Percentiles rank a stretch among this genome's conserved stretches.
These are phyloP conservation scores for Leccinum boreale DNA, from an alignment of 768 basidiomycete genomes.

Conservation along the genomic window DNA sequence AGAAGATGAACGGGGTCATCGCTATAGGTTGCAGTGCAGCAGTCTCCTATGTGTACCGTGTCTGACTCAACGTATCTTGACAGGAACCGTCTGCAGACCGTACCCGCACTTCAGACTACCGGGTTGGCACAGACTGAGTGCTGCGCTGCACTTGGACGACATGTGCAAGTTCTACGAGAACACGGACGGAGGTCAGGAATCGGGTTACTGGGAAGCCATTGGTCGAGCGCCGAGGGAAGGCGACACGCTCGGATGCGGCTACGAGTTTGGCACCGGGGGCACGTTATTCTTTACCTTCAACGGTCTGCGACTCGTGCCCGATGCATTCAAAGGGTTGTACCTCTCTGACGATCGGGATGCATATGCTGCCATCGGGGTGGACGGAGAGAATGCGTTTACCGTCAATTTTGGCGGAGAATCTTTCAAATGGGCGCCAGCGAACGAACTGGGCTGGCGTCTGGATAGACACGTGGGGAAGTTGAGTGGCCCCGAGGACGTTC, in stretches of 20 bases:
- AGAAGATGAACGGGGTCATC: constrained; percentile 54
- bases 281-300: constrained; percentile 57
- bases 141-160: constrained; percentile 67
- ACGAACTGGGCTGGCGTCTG: constrained; percentile 63
- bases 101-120: constrained; percentile 66
- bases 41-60: no score
- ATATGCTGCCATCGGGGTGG: constrained; percentile 55
- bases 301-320: constrained; percentile 45
- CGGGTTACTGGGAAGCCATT: constrained; percentile 26
- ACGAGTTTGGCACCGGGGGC: constrained; percentile 47
- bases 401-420: constrained; percentile 65
- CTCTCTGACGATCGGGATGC: constrained; percentile 49
- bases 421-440: constrained; percentile 62
- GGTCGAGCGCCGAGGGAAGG: constrained; percentile 37
- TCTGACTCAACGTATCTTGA: not conserved
- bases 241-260: constrained; percentile 62
- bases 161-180: constrained; percentile 73
- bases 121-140: constrained; percentile 68
- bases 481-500: constrained; percentile 43
- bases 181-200: constrained; percentile 61
- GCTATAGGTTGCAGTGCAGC: constrained; percentile 48
- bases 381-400: constrained; percentile 43
- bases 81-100: constrained; percentile 63
- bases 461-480: constrained; percentile 59
- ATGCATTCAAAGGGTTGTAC: constrained; percentile 51